phyloP scores from a whole-genome alignment of 257 asterid species.

The Coffea eugenioides region DNA sequence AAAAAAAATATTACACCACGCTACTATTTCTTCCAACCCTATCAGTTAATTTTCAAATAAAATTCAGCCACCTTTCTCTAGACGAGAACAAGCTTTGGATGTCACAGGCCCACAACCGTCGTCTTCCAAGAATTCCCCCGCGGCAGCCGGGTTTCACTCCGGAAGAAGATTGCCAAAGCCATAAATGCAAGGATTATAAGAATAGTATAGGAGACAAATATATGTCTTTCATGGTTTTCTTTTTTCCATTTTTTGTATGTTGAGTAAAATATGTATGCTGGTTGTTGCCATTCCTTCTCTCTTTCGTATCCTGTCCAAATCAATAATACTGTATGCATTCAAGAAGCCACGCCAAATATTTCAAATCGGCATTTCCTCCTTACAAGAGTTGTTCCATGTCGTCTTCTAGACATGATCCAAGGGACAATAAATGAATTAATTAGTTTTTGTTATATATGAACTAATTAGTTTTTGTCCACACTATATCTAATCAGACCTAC shows the following conservation, averaged over 20 bases:
- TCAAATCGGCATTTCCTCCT: background rate
- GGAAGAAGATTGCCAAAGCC: slow-evolving; percentile 4
- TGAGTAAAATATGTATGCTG: no score
- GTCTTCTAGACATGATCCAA: background rate
- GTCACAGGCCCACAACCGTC: background rate
- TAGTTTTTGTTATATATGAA: no score
- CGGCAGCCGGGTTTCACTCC: background rate
- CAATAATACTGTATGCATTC: background rate
- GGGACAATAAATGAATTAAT: background rate
- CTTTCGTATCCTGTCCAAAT: background rate
- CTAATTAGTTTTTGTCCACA: no score
- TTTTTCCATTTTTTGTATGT: background rate
- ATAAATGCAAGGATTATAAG: background rate
- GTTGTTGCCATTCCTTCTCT: background rate
- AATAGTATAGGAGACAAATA: background rate
- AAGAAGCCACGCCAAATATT: background rate
- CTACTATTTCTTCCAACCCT: no score
- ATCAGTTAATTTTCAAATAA: background rate
- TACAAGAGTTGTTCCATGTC: background rate
- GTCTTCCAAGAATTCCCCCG: background rate
- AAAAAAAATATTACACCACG: no score
- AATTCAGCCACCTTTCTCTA: background rate
- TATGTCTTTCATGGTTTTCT: background rate
- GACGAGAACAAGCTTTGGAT: background rate
- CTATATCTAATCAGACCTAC: no score